A percentile compares a stretch with the other conserved stretches of the same genome.
These are phyloP conservation scores for Vickermania spadyakhi DNA, from an alignment of 208 protist genomes.

Conservation along the genomic window DNA sequence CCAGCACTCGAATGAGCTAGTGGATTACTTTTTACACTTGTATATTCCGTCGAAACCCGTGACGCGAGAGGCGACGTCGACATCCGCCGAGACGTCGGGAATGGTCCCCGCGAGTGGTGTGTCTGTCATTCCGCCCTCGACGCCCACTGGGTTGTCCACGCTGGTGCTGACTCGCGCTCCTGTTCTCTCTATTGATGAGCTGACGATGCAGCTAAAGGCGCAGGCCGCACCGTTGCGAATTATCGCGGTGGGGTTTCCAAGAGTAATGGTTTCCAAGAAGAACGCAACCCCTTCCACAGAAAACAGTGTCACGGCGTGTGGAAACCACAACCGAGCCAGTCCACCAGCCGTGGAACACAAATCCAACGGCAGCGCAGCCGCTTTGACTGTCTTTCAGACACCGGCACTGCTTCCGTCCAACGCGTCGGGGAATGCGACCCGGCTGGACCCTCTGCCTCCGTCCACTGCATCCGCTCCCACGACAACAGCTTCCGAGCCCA, in stretches of 20 bases:
- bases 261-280: slow-evolving; percentile 21
- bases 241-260: slow-evolving; percentile 41
- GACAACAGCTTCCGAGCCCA: background rate
- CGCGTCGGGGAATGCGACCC: slow-evolving; percentile 4
- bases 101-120: no score
- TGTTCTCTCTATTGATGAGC: slow-evolving; percentile 20
- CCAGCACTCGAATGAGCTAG: no score
- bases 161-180: slow-evolving; percentile 39
- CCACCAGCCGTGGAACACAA: background rate
- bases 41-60: no score
- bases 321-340: background rate
- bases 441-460: slow-evolving; percentile 36
- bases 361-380: background rate
- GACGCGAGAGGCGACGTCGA: no score
- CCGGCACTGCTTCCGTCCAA: background rate
- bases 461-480: background rate
- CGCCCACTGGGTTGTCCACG: background rate
- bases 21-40: no score
- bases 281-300: background rate
- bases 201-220: slow-evolving; percentile 40
- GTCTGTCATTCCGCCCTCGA: no score
- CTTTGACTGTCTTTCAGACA: background rate
- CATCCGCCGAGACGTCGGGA: no score
- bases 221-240: slow-evolving; percentile 33
- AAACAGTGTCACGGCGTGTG: background rate